A percentile compares a stretch with the other conserved stretches of the same genome.
phyloP scores from a whole-genome alignment of 2,329 filamentous ascomycete species.

The Alternaria panax region DNA sequence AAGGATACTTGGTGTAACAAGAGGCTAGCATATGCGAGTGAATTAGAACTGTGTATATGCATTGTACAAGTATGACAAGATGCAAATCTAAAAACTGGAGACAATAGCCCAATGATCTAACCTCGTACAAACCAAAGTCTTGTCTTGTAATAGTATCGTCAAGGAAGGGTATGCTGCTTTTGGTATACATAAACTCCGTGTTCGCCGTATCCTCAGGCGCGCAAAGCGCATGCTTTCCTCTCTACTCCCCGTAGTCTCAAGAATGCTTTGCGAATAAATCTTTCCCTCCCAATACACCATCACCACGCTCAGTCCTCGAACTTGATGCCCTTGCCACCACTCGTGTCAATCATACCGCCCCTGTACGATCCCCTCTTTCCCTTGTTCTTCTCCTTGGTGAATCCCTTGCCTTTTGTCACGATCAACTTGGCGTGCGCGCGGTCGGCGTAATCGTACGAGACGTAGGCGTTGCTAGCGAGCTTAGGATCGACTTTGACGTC shows the following conservation, averaged over 20 bases:
- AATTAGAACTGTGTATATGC: neutral
- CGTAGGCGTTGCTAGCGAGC: constrained; percentile 80
- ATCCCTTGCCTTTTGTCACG: constrained; percentile 92
- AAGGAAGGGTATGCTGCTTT: constrained; percentile 34
- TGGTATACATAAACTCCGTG: constrained; percentile 20
- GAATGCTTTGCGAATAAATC: neutral
- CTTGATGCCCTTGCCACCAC: constrained; percentile 84
- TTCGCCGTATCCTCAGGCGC: constrained; percentile 10
- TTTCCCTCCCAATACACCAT: neutral
- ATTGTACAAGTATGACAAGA: neutral
- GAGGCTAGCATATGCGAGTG: neutral
- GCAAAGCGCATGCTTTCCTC: neutral
- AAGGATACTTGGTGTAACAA: no score
- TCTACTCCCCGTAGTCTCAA: neutral
- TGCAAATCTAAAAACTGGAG: constrained; percentile 10
- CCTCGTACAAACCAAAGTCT: neutral
- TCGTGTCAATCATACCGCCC: constrained; percentile 85
- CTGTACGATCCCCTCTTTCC: constrained; percentile 80
- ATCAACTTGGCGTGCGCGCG: constrained; percentile 87
- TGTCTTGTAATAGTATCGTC: constrained; percentile 1
- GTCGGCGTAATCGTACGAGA: constrained; percentile 86
- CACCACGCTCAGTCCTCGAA: constrained; percentile 75
- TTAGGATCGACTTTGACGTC: constrained; percentile 72
- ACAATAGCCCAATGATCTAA: neutral
- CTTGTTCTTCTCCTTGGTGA: constrained; percentile 99